Conservation (phyloP, 2,329 filamentous ascomycete species). For the Ophiostoma triangulosporum region DNA sequence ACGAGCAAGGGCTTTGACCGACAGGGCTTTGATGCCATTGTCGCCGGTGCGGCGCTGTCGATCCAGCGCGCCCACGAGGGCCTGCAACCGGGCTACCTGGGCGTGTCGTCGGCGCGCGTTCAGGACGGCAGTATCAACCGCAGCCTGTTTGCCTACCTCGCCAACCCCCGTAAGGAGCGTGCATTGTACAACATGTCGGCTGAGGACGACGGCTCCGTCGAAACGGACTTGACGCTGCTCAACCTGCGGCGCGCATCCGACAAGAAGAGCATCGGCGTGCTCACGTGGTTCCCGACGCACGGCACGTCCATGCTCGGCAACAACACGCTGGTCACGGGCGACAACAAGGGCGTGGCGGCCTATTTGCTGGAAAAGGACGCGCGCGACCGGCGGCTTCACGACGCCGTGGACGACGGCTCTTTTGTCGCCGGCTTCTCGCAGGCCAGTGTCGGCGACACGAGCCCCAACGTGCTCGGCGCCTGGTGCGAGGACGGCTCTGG, state of each 20-base stretch:
- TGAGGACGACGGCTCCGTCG: constrained; percentile 26
- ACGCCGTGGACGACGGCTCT: constrained; percentile 43
- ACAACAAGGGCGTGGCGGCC: constrained; percentile 91
- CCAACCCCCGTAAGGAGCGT: constrained; percentile 64
- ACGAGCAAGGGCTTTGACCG: constrained; percentile 75
- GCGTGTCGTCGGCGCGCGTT: constrained; percentile 47
- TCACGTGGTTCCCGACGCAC: constrained; percentile 87
- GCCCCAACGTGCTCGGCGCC: constrained; percentile 74
- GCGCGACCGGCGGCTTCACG: constrained; percentile 24
- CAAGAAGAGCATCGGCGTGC: constrained; percentile 59
- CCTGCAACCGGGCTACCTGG: constrained; percentile 45
- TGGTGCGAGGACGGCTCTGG: constrained; percentile 77
- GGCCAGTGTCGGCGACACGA: constrained; percentile 80
- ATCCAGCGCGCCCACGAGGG: constrained; percentile 63
- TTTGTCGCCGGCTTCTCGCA: constrained; percentile 92
- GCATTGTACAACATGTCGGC: constrained; percentile 43
- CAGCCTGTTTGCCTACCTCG: constrained; percentile 71
- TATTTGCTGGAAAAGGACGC: constrained; percentile 67
- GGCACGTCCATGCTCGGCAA: constrained; percentile 83
- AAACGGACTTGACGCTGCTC: constrained; percentile 68
- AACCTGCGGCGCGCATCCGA: constrained; percentile 60
- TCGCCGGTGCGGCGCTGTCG: constrained; percentile 68
- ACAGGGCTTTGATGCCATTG: constrained; percentile 76
- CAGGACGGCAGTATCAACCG: constrained; percentile 67
- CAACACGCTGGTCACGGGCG: constrained; percentile 82